These are phyloP conservation scores for Metschnikowia drakensbergensis DNA, from an alignment of 805 yeast species.

Conservation along the genomic window DNA sequence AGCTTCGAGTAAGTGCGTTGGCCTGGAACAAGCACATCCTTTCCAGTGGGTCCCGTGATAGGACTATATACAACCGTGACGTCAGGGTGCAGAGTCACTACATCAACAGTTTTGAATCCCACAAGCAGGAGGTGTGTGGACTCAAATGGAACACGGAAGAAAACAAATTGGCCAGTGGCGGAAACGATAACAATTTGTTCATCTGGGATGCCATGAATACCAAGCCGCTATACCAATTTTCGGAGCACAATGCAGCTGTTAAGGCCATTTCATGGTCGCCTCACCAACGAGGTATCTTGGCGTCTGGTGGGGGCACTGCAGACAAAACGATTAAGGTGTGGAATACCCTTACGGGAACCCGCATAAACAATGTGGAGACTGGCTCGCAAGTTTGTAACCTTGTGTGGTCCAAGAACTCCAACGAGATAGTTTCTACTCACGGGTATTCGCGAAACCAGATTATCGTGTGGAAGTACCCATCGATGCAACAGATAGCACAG, in stretches of 20 bases:
- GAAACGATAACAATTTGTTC: slow-evolving; percentile 82
- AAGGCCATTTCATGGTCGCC: slow-evolving; percentile 98
- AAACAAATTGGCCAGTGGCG: slow-evolving; percentile 91
- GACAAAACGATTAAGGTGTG: slow-evolving; percentile 87
- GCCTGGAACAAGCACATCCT: slow-evolving; percentile 93
- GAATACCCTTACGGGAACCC: slow-evolving; percentile 80
- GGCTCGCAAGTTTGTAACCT: slow-evolving; percentile 96
- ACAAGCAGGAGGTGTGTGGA: slow-evolving; percentile 95
- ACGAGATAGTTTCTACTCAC: slow-evolving; percentile 91
- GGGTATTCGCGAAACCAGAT: slow-evolving; percentile 90
- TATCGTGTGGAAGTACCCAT: slow-evolving; percentile 90
- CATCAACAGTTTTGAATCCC: slow-evolving; percentile 65
- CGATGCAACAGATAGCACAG: slow-evolving; percentile 89
- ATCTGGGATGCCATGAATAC: slow-evolving; percentile 82
- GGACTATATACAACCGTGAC: slow-evolving; percentile 82
- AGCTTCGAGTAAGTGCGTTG: slow-evolving; percentile 75
- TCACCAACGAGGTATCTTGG: slow-evolving; percentile 88
- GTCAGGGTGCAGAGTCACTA: slow-evolving; percentile 84
- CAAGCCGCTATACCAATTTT: slow-evolving; percentile 67
- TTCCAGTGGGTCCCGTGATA: slow-evolving; percentile 83
- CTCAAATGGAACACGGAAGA: slow-evolving; percentile 89
- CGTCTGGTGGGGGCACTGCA: slow-evolving; percentile 96
- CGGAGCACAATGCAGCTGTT: slow-evolving; percentile 90
- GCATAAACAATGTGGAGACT: slow-evolving; percentile 79
- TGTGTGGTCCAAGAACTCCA: slow-evolving; percentile 87